Evolutionary conservation across 306 rosid species (phyloP).

Genomic region (Sesbania bispinosa): DNA sequence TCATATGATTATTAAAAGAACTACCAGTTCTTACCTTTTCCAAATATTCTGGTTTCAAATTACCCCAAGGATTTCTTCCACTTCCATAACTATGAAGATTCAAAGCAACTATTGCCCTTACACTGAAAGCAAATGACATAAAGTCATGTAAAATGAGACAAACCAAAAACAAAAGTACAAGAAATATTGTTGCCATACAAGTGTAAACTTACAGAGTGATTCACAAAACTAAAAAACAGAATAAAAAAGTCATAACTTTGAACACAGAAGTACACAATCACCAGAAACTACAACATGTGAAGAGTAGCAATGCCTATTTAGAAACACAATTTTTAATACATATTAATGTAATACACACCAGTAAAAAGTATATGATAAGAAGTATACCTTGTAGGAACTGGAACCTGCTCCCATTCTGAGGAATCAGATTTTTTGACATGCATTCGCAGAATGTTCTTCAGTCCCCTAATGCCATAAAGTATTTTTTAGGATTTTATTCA

Average conservation of each 20-base stretch:
- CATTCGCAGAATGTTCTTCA: constrained; percentile 72
- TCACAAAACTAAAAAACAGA: neutral
- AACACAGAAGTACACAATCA: neutral
- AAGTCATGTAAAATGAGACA: constrained; percentile 13
- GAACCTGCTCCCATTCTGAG: constrained; percentile 81
- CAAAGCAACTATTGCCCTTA: constrained; percentile 81
- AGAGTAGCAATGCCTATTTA: neutral
- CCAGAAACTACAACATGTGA: neutral
- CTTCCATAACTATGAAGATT: constrained; percentile 97
- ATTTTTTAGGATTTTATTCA: neutral
- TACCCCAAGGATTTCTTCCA: constrained; percentile 99
- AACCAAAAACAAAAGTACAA: neutral
- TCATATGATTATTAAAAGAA: neutral
- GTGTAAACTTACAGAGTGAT: neutral
- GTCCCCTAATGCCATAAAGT: constrained; percentile 64
- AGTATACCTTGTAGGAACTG: constrained; percentile 78
- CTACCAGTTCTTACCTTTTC: constrained; percentile 69
- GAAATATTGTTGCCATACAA: neutral
- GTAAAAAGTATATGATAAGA: neutral
- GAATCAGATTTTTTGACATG: constrained; percentile 75
- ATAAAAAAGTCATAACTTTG: neutral
- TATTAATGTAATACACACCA: neutral
- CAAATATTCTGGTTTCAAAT: constrained; percentile 70
- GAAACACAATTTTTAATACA: neutral
- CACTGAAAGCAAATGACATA: constrained; percentile 52